Evolutionary conservation across 371 early-diverging fungal species (phyloP), one percentile per base, ranked within the genome.

Genomic region (Mucor lusitanicus): DNA sequence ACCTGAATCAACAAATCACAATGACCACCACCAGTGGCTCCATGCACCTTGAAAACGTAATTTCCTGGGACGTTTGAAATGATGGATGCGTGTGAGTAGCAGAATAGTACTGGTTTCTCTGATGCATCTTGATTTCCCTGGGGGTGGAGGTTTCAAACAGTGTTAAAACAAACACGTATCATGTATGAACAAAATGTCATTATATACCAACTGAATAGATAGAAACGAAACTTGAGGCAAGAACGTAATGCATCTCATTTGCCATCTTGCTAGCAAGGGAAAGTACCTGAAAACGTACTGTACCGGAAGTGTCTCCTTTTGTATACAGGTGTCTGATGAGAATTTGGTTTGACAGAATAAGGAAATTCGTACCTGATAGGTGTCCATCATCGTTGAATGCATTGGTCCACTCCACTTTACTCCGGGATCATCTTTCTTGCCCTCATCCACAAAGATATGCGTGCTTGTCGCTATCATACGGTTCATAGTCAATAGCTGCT

Each of bases 181-280:
- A 33, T 33, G 33, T 7, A 33, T 1, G 7, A 7, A 33, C 33
- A 6, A 2, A 7, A 30, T 33, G 33, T 37, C 11, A 37, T 13
- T 13, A 23, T 21, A 50, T 50, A 50, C 56, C 15, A 8, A 6
- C 3, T 55, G 15, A 12, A 55, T 8, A 1, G 56, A 55, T 28
- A 28, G n/a, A 32, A 55, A 55, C 3, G 44, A 39, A 28, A 59
- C 60, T 42, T 59, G 60, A 6, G 84, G 86, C 60, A 80, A 83
- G 7, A 83, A 73, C 54, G 80, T 76, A 15, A 86, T 78, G 21
- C 80, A 74, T 25, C 72, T 69, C 86, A 86, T 86, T 30, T 82
- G 66, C 86, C 86, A 86, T 33, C 71, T 80, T 8, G 85, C 73
- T 19, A 86, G 59, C 60, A 79, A 77, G 1, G 83, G 78, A 28